Evolutionary conservation across 1,284 basidiomycete species (phyloP).

Genomic region (Moniliophthora roreri): DNA sequence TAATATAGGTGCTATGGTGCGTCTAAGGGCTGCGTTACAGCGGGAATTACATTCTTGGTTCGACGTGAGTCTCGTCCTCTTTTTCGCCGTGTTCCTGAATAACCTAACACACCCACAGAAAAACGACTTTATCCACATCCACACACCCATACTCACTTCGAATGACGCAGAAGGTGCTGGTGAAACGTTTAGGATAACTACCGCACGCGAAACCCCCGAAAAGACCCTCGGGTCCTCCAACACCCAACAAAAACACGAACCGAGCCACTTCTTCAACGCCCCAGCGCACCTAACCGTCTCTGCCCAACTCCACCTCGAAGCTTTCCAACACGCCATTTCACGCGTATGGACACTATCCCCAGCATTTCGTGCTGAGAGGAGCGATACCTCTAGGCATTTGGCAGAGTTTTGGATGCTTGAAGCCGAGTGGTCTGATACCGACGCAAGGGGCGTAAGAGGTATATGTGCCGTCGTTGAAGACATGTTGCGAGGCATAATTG

Average conservation of each 20-base stretch:
- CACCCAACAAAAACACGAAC: constrained; percentile 19
- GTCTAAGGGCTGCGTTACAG: constrained; percentile 52
- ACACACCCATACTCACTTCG: constrained; percentile 87
- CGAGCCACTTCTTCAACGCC: constrained; percentile 71
- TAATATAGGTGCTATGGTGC: constrained; percentile 68
- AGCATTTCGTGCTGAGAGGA: constrained; percentile 91
- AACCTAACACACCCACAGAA: constrained; percentile 38
- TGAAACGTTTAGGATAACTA: constrained; percentile 80
- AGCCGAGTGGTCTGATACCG: constrained; percentile 63
- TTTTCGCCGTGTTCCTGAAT: constrained; percentile 8
- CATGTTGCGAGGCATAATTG: constrained; percentile 51
- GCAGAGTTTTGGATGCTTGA: constrained; percentile 99
- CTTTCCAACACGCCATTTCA: constrained; percentile 74
- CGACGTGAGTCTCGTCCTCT: constrained; percentile 47
- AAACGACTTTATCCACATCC: constrained; percentile 77
- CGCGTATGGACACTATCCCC: constrained; percentile 92
- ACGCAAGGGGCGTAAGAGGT: constrained; percentile 37
- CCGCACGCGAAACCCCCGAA: constrained; percentile 26
- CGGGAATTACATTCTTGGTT: constrained; percentile 59
- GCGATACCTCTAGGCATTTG: constrained; percentile 88
- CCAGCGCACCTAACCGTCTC: constrained; percentile 93
- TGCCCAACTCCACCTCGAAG: constrained; percentile 94
- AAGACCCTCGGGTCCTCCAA: constrained; percentile 17
- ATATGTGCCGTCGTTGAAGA: constrained; percentile 77
- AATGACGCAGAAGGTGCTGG: constrained; percentile 98